Percentiles rank a stretch among this genome's conserved stretches.
Conservation (phyloP, 2,329 filamentous ascomycete species). For the Allantophomopsis cytisporea region DNA sequence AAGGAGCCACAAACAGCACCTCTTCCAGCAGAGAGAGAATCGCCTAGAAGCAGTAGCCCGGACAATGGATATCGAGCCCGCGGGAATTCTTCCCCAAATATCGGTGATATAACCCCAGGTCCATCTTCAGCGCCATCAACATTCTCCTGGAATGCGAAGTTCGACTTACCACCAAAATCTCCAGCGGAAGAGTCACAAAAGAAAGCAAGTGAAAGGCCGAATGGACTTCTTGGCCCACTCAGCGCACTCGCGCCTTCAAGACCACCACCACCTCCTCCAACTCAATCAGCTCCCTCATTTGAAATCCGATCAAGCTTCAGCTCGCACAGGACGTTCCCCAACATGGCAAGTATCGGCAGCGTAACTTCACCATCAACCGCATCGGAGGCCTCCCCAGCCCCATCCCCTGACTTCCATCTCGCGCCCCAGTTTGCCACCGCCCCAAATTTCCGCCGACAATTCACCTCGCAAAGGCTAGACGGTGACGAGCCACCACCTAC, state of each 20-base stretch:
- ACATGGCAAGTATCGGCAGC: no score
- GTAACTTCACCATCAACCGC: no score
- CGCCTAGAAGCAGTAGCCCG: constrained; percentile 25
- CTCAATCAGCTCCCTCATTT: no score
- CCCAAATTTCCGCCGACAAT: no score
- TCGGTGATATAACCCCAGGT: constrained; percentile 35
- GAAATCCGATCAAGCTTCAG: no score
- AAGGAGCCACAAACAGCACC: constrained; percentile 43
- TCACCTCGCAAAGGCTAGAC: no score
- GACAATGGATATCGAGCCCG: constrained; percentile 31
- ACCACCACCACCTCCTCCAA: no score
- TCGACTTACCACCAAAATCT: neutral
- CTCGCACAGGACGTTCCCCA: no score
- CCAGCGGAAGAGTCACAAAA: neutral
- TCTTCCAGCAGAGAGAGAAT: constrained; percentile 34
- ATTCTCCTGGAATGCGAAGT: constrained; percentile 33
- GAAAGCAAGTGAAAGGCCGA: neutral
- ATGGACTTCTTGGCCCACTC: neutral
- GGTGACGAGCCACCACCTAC: neutral
- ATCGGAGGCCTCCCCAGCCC: no score
- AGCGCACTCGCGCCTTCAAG: no score
- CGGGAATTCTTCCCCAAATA: constrained; percentile 37
- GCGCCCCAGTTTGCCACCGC: no score
- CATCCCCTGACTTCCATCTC: no score
- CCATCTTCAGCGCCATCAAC: constrained; percentile 55